phyloP scores from a whole-genome alignment of 2,329 filamentous ascomycete genomes.

The Akanthomyces dipterigenus region DNA sequence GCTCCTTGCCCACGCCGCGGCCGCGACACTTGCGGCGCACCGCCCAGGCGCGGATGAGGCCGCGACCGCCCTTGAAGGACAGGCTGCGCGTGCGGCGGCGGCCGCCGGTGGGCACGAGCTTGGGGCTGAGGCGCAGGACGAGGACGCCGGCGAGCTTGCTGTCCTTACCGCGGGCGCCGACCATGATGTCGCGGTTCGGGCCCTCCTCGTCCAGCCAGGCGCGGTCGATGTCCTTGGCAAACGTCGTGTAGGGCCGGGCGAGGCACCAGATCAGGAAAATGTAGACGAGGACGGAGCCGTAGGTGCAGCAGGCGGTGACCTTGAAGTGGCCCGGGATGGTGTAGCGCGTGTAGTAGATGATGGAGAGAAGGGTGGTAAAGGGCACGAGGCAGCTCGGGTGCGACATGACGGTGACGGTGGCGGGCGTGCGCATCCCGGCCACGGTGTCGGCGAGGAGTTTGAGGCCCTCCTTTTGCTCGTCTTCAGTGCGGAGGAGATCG shows the following conservation, averaged over 20 bases:
- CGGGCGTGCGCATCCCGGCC: constrained; percentile 70
- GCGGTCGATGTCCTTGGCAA: constrained; percentile 13
- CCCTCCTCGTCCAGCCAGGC: constrained; percentile 14
- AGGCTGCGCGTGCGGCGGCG: constrained; percentile 25
- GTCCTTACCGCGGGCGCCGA: constrained; percentile 61
- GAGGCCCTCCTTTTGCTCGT: constrained; percentile 61
- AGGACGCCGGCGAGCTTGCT: constrained; percentile 61
- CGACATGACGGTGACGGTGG: constrained; percentile 56
- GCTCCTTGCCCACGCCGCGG: constrained; percentile 62
- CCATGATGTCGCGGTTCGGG: constrained; percentile 42
- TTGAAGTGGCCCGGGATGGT: constrained; percentile 10
- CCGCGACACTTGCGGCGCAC: constrained; percentile 62
- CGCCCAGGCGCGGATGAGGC: constrained; percentile 77
- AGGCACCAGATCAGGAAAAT: constrained; percentile 20
- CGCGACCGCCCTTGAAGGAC: constrained; percentile 50
- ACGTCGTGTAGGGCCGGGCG: constrained; percentile 27
- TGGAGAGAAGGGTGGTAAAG: constrained; percentile 36
- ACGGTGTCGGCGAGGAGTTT: constrained; percentile 73
- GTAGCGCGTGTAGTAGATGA: constrained; percentile 28
- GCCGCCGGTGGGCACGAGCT: constrained; percentile 18
- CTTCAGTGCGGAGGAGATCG: constrained; percentile 44
- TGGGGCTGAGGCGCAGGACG: constrained; percentile 58
- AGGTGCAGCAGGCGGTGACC: constrained; percentile 8
- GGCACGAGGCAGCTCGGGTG: constrained; percentile 50
- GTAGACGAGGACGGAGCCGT: constrained; percentile 11